Percentiles rank a stretch among this genome's conserved stretches.
Conservation (phyloP, 192 early-diverging fungal species). For the Mortierella hygrophila region DNA sequence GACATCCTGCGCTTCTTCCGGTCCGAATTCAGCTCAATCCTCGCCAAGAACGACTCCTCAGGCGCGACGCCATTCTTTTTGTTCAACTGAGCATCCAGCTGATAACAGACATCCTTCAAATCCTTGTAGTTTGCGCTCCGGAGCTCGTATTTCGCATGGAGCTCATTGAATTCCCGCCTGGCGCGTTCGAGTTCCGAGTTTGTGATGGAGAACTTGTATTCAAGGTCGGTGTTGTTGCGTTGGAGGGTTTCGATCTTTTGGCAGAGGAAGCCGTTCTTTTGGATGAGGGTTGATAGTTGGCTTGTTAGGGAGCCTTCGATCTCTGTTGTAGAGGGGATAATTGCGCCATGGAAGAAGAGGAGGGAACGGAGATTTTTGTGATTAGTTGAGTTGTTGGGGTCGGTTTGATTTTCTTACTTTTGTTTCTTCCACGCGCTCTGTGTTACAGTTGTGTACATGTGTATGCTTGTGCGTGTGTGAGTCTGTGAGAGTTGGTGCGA, state of each 20-base stretch:
- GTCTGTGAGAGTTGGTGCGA: too few species aligned
- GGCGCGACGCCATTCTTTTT: slow-evolving; percentile 10
- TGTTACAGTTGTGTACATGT: not conserved
- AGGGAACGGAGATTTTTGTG: not conserved
- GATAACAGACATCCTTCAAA: slow-evolving; percentile 27
- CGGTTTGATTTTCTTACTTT: not conserved
- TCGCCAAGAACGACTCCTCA: not conserved
- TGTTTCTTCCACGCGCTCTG: not conserved
- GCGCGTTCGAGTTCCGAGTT: slow-evolving; percentile 28
- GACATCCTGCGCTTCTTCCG: slow-evolving; percentile 26
- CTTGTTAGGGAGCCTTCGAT: slow-evolving; percentile 29
- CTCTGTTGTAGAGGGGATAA: not conserved
- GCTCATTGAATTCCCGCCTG: slow-evolving; percentile 16
- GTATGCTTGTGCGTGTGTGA: not conserved
- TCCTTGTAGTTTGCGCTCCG: slow-evolving; percentile 18
- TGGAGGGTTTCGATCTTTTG: slow-evolving; percentile 30
- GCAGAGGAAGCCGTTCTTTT: slow-evolving; percentile 33
- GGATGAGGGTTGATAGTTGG: slow-evolving; percentile 24
- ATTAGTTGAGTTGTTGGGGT: not conserved
- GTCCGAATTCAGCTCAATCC: slow-evolving; percentile 13
- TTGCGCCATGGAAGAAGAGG: not conserved
- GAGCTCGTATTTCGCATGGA: slow-evolving; percentile 31
- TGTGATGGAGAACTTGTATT: slow-evolving; percentile 26
- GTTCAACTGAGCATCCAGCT: slow-evolving; percentile 25
- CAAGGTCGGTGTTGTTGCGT: slow-evolving; percentile 28